Evolutionary conservation across 768 basidiomycete genomes (phyloP), one percentile per base, ranked within the genome.

Genomic region (Gyrodon lividus): DNA sequence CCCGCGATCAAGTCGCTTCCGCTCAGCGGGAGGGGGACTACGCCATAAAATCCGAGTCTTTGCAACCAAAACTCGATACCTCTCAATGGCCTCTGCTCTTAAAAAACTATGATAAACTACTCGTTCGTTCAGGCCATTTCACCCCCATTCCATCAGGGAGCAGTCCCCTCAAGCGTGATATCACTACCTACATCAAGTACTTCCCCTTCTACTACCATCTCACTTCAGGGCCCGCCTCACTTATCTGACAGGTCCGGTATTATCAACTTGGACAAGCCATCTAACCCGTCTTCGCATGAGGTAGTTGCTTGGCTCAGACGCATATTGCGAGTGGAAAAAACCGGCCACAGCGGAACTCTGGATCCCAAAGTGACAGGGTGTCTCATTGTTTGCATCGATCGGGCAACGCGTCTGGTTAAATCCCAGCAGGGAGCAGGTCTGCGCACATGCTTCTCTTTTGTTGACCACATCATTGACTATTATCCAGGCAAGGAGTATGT

Each of bases 351-450:
- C 53, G 97, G 97, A 59, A 99, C 97, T 39, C 81, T 99, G 42
- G 97, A 99, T 70, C 97, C 97, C 43, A 99, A 99, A 71, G 97
- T 99, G 59, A 99, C 97, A 46, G 97, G 97, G 13, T 99, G 97
- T 72, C 70, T 99, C 59, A 98, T 98, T 65, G 97, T 99, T 37
- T 99, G 97, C 70, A 97, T 99, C 68, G 97, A 99, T 75, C 91
- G 96, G 50, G 97, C 97, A 12, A 99, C 97, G 6, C 80, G 97
- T 60, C 77, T 99, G 28, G 97, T 99, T 26, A 99, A 99, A 74
- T 95, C 92, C 28, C 97, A 99, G 70, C 97, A 99, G 70, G 93
- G 94, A 45, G 97, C 96, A 72, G 95, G 95, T 88, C 51, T 49
- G 80, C 74, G 31, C 16, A n/a, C 17, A 42, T 38, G 17, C 24